Evolutionary conservation across 345 rosid species (phyloP), one percentile per base, ranked within the genome.

Genomic region (Acer campestre): DNA sequence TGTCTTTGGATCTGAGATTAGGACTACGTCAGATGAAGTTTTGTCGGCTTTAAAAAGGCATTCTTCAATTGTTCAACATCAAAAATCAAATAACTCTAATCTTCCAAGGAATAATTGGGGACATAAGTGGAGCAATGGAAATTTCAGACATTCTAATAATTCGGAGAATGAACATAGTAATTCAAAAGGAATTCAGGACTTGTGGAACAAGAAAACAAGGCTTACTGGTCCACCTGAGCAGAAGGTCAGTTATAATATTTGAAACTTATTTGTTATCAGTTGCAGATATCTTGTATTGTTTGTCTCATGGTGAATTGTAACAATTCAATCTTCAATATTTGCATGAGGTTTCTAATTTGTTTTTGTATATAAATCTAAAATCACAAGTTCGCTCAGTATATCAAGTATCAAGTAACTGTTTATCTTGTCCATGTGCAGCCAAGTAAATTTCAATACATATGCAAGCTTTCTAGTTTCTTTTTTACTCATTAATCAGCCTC

Each of bases 1-100:
- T 88, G 99, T 96, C 86, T 96, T 92, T 85, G 97, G 97, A 78
- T 94, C 98, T 81, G 98, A 87, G 85, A 88, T 96, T 71, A 92
- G 94, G 87, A 92, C 88, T 84, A 96, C 99, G 5, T 75, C 92
- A 53, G 98, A 96, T 80, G 98, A 94, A 61, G 94, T 94, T 67
- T 82, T 96, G 79, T 90, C 93, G 77, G 89, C 98, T 82, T 83
- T 96, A 73, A 94, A 87, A 85, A 89, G 97, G 29, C 98, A 94
- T 85, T 91, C 95, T 76, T 85, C 95, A 73, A 74, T 85, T 70
- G 38, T 84, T 79, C 97, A 92, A 68, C 85, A 86, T 73, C 78
- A 87, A 77, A 90, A 86, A 62, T 71, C 71, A 83, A 76, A 80
- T 70, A 87, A 90, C 78, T 78, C 90, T 62, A 79, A 81, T 64